Evolutionary conservation across 805 yeast genomes (phyloP), one percentile per base, ranked within the genome.

Genomic region (Tetrapisispora namnaoensis): DNA sequence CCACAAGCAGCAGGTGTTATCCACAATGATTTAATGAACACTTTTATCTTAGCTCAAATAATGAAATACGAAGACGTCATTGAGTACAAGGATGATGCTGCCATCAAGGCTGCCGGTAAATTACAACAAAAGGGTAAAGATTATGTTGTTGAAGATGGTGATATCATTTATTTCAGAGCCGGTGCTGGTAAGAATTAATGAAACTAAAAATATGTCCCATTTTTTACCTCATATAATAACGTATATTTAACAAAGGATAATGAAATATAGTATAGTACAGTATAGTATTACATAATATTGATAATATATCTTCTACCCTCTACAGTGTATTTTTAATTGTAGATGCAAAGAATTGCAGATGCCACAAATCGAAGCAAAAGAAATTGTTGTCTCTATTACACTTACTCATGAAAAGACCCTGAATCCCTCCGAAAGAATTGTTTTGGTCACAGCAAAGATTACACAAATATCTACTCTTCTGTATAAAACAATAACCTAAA

Each of bases 1-100:
- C 99, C 99, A n/a, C 89, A 86, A 63, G 98, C 99, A 42, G 99
- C 99, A 21, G 98, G 97, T 67, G 95, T 93, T 42, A 91, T 91
- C 61, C 99, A 93, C 70, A 86, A 90, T 37, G 99, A 91, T 71
- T 79, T 91, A 67, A 90, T 87, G 78, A 86, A 83, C 68, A 91
- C 98, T 21, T 93, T 93, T 67, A 89, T 93, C 61, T 80, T 88
- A 60, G 99, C 98, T 42, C 89, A 88, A 68, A 85, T 93, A 55
- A 88, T 88, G 63, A 90, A 88, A 62, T 93, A 79, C 72, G 77
- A 75, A 22, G 97, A 89, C 63, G 70, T 90, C 53, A 68, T 81
- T 45, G 91, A 85, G 69, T 71, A 71, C 51, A 82, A 83, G 46
- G 96, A 91, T 64, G 99, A 93, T 62, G 76, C 76, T 49, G 74